Evolutionary conservation across 768 basidiomycete species (phyloP), one percentile per base, ranked within the genome.

Genomic region (Suillus brevipes): DNA sequence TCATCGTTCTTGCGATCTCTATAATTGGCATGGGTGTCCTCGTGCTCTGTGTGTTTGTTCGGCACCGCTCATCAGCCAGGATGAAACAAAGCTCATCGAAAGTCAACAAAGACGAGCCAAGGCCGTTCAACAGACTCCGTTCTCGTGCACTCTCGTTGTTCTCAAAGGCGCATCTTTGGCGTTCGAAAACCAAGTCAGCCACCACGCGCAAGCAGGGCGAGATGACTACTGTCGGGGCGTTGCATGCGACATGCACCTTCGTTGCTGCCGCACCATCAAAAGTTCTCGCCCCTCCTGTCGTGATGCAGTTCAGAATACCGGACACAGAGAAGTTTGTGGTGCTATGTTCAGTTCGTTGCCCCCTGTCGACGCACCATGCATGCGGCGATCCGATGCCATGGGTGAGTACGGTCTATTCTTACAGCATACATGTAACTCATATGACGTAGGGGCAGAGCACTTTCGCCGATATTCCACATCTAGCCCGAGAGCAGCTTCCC

Each of bases 211-310:
- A 40, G 42, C 49, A 63, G n/a, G 3, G 42, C 56, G 55, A 60
- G 13, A 67, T 55, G 53, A 34, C 74, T 58, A 61, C 65, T 58
- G 67, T 74, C n/a, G 66, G 66, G 18, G 69, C 71, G 31, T 67
- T 71, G 3, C 75, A 74, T 50, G 67, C 71, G 23, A 42, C 71
- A 43, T 66, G 67, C 57, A 62, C 68, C 2, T 50, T 74, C 4
- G 65, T 75, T 18, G 75, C 75, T 63, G 73, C 69, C 49, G 71
- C 75, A 25, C 69, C 69, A 31, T 71, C 60, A 47, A 72, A 71
- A 40, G 40, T 65, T 6, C 67, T 74, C 31, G 62, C 68, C 18
- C 45, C 69, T 40, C 64, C 73, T 40, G 69, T 69, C 72, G 40
- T 59, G 28, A 75, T 75, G 62, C 69, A 68, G 34, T 66, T 73